These are phyloP conservation scores for Funneliformis caledonium DNA, from an alignment of 371 early-diverging fungal genomes.

Conservation along the genomic window DNA sequence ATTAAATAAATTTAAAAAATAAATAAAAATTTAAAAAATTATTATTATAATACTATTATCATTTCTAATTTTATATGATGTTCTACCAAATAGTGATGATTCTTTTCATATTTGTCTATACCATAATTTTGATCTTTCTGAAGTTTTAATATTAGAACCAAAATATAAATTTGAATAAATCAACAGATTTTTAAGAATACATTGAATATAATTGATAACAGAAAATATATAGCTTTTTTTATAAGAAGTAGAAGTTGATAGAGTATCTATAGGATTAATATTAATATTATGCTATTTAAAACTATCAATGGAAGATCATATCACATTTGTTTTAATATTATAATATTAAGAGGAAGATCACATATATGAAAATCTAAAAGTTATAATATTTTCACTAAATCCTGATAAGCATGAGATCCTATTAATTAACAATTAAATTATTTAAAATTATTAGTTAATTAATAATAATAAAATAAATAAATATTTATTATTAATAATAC, in stretches of 20 bases:
- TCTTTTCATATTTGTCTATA: neutral
- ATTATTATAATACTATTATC: neutral
- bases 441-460: too few species aligned
- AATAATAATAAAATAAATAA: too few species aligned
- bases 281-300: neutral
- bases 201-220: neutral
- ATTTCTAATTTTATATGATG: neutral
- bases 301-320: neutral
- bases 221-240: neutral
- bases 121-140: slow-evolving; percentile 3
- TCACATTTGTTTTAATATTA: neutral
- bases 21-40: neutral
- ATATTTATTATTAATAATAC: too few species aligned
- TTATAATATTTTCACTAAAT: too few species aligned
- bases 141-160: neutral
- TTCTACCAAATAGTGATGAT: neutral
- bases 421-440: too few species aligned
- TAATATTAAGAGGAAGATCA: neutral
- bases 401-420: too few species aligned
- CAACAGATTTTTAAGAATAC: neutral
- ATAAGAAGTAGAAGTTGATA: neutral
- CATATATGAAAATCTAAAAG: neutral
- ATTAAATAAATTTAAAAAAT: neutral
- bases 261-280: neutral
- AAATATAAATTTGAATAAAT: slow-evolving; percentile 10